phyloP scores from a whole-genome alignment of 1,139 yeast species.

The Geotrichum candidum region DNA sequence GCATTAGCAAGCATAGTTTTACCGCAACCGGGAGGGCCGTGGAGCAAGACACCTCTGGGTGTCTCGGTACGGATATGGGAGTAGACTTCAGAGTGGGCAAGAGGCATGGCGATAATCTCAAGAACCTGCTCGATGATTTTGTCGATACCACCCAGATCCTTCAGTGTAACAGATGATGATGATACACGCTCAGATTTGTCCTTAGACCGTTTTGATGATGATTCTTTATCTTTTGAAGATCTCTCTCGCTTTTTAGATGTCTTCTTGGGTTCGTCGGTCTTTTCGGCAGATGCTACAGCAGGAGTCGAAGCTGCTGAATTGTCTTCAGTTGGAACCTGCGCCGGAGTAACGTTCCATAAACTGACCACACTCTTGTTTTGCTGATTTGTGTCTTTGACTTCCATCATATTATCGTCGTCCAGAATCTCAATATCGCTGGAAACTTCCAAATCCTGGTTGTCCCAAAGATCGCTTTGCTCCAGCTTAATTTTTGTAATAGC shows the following conservation, averaged over 20 bases:
- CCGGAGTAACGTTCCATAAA: constrained; percentile 49
- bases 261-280: constrained; percentile 30
- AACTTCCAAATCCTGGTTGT: constrained; percentile 27
- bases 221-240: constrained; percentile 34
- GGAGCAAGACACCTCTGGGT: constrained; percentile 89
- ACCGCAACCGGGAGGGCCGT: constrained; percentile 99
- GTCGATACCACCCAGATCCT: constrained; percentile 86
- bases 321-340: constrained; percentile 15
- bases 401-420: constrained; percentile 52
- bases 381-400: constrained; percentile 44
- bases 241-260: constrained; percentile 31
- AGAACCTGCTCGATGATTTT: constrained; percentile 73
- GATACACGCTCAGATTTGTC: constrained; percentile 25
- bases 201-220: constrained; percentile 34
- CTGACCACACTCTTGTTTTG: constrained; percentile 72
- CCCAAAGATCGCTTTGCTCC: constrained; percentile 39
- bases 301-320: constrained; percentile 16
- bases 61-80: constrained; percentile 87
- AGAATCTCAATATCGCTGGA: constrained; percentile 43
- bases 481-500: constrained; percentile 42
- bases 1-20: constrained; percentile 95
- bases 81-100: constrained; percentile 89
- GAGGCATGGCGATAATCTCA: constrained; percentile 88
- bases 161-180: constrained; percentile 43
- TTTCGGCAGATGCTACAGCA: constrained; percentile 18